These are phyloP conservation scores for Russula brevipes DNA, from an alignment of 768 basidiomycete genomes.

Conservation along the genomic window DNA sequence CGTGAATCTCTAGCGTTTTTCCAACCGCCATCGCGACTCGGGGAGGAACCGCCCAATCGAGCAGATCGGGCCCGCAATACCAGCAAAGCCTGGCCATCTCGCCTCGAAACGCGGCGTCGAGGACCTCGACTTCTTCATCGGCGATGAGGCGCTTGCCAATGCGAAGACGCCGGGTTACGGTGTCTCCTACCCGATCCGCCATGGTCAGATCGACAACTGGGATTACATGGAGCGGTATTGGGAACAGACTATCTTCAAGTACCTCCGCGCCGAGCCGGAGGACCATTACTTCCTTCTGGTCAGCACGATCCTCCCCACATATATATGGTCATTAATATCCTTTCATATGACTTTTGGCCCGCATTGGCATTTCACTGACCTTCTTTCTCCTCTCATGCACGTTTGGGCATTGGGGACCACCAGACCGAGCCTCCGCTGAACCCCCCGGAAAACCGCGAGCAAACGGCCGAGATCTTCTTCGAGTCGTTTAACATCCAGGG, in stretches of 20 bases:
- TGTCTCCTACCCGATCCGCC: conserved; percentile 93
- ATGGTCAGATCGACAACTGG: conserved; percentile 98
- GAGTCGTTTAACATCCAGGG: conserved; percentile 99
- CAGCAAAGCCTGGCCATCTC: conserved; percentile 82
- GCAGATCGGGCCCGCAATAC: conserved; percentile 71
- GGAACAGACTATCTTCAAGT: conserved; percentile 99
- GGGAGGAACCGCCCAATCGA: conserved; percentile 55
- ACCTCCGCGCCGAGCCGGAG: conserved; percentile 95
- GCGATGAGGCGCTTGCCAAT: conserved; percentile 95
- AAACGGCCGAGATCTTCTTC: conserved; percentile 99
- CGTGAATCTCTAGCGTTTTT: conserved; percentile 63
- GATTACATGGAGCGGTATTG: conserved; percentile 99
- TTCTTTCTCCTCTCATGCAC: not conserved
- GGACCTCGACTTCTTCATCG: conserved; percentile 99
- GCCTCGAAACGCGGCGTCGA: conserved; percentile 97
- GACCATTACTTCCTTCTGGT: conserved; percentile 98
- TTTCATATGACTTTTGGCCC: not conserved
- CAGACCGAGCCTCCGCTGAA: conserved; percentile 99
- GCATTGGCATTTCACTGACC: conserved; percentile 3
- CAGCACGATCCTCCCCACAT: conserved; percentile 33
- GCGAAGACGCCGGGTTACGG: conserved; percentile 92
- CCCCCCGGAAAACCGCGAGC: conserved; percentile 96
- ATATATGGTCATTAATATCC: not conserved
- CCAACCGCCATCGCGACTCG: conserved; percentile 95
- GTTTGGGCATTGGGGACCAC: too few relatives aligned